Base-by-base conservation (phyloP, 169 alveolate species). In the Hepatocystis sp. region DNA sequence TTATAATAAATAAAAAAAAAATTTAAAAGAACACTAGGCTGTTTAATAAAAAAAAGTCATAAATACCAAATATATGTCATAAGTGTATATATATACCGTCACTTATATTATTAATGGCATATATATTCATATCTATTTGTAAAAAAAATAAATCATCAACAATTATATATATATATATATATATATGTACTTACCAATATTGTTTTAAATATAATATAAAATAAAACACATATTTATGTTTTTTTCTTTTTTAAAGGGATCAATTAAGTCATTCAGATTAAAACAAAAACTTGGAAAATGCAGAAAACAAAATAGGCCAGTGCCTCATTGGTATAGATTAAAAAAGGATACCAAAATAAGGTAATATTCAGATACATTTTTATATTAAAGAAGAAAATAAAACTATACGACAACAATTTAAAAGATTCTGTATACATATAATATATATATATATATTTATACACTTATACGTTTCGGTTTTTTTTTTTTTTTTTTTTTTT, bases 251-350 rank as follows among this genome's bases (percentile, higher is more conserved):
- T 39, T 63, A 32, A 51, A 95, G 99, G 99, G 99, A 65, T 91
- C 99, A 67, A 91, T 93, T 78, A 97, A 96, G 92, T 88, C 97
- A 17, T 92, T 96, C 90, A 90, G 86, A 65, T 94, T 96, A 84
- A 97, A 97, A 95, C 95, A 93, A 88, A 96, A 91, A 91, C 90
- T 97, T 84, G 99, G 97, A 44, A 97, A 96, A 93, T 96, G 95
- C 93, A 95, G 93, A 94, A 96, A 95, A 93, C 98, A 96, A 92
- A 97, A 97, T 91, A 94, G 98, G 89, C 98, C 98, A 36, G 93
- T 97, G 84, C 99, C 99, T 49, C 97, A 96, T 90, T 97, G 99
- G 99, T 94, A 95, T 86, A 96, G 99, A 91, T 93, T 96, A 92
- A 95, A 93, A 93, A 95, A 97, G 34, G 98, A 95, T 90, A 93